phyloP scores from a whole-genome alignment of 2,329 filamentous ascomycete species.

The Dichotomopilus funicola region DNA sequence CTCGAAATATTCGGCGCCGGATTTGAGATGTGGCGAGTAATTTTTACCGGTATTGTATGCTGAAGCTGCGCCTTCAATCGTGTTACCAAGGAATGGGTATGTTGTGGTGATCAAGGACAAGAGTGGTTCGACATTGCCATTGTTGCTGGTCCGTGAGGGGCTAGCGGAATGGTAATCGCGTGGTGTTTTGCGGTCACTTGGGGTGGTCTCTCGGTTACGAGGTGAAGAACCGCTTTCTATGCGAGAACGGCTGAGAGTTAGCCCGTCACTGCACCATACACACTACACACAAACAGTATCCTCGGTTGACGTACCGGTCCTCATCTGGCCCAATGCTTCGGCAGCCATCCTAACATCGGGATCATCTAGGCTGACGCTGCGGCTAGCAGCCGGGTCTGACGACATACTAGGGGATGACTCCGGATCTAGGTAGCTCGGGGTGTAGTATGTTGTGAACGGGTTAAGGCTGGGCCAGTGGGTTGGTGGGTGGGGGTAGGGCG shows the following conservation, averaged over 20 bases:
- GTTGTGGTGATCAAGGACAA: conserved; percentile 81
- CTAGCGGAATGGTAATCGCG: conserved; percentile 16
- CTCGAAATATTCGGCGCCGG: conserved; percentile 86
- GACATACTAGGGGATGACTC: conserved; percentile 46
- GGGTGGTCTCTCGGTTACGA: conserved; percentile 35
- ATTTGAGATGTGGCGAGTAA: conserved; percentile 81
- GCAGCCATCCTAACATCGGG: conserved; percentile 65
- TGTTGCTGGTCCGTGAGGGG: conserved; percentile 1
- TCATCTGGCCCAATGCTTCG: conserved; percentile 67
- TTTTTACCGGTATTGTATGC: conserved; percentile 85
- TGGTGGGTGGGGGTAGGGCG: conserved; percentile 19
- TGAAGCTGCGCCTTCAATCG: conserved; percentile 76
- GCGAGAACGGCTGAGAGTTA: conserved; percentile 16
- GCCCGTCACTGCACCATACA: not conserved
- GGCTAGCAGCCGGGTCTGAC: conserved; percentile 39
- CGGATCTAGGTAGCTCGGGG: conserved; percentile 37
- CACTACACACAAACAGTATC: too few relatives aligned
- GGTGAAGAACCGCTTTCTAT: conserved; percentile 63
- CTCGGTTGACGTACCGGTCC: conserved; percentile 53
- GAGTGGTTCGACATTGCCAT: conserved; percentile 59
- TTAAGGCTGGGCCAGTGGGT: conserved; percentile 45
- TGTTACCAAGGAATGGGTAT: conserved; percentile 77
- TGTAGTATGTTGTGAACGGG: conserved; percentile 43
- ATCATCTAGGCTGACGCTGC: conserved; percentile 55
- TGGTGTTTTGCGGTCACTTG: conserved; percentile 22